Base-by-base conservation (phyloP, 176 grass and related monocot genomes). In the Musa schizocarpa region DNA sequence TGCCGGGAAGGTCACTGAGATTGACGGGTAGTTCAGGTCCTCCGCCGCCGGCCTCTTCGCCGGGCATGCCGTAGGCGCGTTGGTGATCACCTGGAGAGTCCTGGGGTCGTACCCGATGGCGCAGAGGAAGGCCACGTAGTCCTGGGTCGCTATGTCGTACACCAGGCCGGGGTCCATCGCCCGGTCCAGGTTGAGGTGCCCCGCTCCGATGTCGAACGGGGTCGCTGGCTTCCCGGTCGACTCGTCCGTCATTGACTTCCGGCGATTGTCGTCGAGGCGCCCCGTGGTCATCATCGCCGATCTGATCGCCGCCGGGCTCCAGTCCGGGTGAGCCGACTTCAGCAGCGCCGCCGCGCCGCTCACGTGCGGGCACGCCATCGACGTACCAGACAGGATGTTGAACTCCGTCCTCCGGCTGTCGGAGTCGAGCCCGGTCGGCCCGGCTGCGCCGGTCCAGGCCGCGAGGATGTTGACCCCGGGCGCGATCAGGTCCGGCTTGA, bases 261-360 rank as follows among this genome's bases (percentile, higher is more conserved):
- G 19, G 62, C 63, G 16, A 54, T 88, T 96, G 86, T 96, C 93
- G 55, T 61, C 80, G 3, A 88, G 74, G 53, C 81, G 77, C 19
- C 89, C 85, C 2, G 93, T 96, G 0, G 93, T 96, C 89, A 92
- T 90, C 76, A 96, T 89, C n/a, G 93, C 87, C 1, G 89, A 96
- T 2, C 85, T 78, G 77, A 96, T 77, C 8, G 85, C 87, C 0
- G 85, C 83, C 0, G 89, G 89, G 73, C 76, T 88, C 89, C 93
- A 92, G 34, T 92, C 81, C 17, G 58, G 85, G 81, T 96, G 89
- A 49, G 43, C 53, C 1, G 86, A 83, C 8, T 81, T 73, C 11
- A 96, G 79, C 73, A 92, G 63, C 2, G 89, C 93, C 16, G 20
- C 89, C n/a, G 89, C 87, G 13, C 93, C 93, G 26, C 80, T 81